Base-by-base conservation (phyloP, 306 rosid genomes). In the Vigna mungo region DNA sequence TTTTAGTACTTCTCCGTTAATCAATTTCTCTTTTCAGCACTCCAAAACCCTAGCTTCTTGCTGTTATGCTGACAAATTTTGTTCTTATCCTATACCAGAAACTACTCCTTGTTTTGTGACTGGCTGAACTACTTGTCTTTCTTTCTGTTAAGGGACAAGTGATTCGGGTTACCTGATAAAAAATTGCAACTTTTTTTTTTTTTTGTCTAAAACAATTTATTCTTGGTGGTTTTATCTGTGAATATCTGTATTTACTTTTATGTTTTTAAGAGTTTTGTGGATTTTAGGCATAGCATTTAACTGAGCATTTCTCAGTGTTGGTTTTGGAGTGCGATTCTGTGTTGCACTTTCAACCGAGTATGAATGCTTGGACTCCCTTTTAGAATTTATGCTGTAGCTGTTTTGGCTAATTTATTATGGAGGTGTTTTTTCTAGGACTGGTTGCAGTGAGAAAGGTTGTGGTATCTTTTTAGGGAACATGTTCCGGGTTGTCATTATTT, bases 41-140 rank as follows among this genome's bases (percentile, higher is more conserved):
- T 69, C 55, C 79, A 9, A 84, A 84, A 80, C 76, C 87, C 84
- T 80, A 74, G 6, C 0, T 17, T 70, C 17, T 49, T 2, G 2
- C 20, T 23, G 34, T 11, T 1, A 9, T 15, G 39, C 13, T 34
- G 1, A 11, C 16, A 59, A 11, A 30, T 5, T 70, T 7, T 0
- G 5, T 54, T 64, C 56, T 15, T 9, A 39, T n/a, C 34, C 53
- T 2, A 16, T 14, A 2, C 68, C 17, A 21, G 37, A 34, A 30
- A 32, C 55, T 21, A 21, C 9, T 20, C 56, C 80, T 62, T 39
- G 15, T 44, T 79, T 75, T 34, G 13, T 32, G 74, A 59, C 6
- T 49, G 2, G 12, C 46, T 68, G 74, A 32, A 67, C 53, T 67
- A 67, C 30, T 80, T 14, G 4, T 68, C 14, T 7, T 73, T 53